phyloP scores from a whole-genome alignment of 176 grass and related monocot genomes.

The Avena atlantica region DNA sequence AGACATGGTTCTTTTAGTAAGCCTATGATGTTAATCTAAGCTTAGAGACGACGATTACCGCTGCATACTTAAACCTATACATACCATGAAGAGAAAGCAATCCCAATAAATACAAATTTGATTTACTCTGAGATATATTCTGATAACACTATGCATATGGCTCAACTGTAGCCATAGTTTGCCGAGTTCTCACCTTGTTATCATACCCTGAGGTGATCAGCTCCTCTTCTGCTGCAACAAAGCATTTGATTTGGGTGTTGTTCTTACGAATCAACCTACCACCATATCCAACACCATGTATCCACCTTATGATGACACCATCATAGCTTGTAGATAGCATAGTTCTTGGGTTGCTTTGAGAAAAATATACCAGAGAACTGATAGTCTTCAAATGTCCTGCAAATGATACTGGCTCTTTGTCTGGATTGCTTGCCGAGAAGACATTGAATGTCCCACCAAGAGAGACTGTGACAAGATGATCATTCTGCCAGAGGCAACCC shows the following conservation, averaged over 20 bases:
- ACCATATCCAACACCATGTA: constrained; percentile 79
- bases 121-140: constrained; percentile 22
- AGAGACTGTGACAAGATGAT: constrained; percentile 85
- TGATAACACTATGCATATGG: constrained; percentile 22
- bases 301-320: constrained; percentile 90
- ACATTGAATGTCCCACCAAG: constrained; percentile 92
- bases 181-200: constrained; percentile 86
- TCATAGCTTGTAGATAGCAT: constrained; percentile 93
- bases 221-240: constrained; percentile 75
- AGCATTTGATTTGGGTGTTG: constrained; percentile 94
- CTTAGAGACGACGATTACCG: constrained; percentile 6
- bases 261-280: constrained; percentile 86
- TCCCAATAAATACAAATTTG: constrained; percentile 13
- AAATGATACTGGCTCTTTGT: constrained; percentile 78
- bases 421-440: constrained; percentile 68
- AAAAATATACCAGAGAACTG: constrained; percentile 66
- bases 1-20: constrained; percentile 26
- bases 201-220: constrained; percentile 90
- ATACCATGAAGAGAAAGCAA: constrained; percentile 27
- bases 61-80: neutral
- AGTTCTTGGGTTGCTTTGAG: constrained; percentile 65
- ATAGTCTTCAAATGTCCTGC: constrained; percentile 91
- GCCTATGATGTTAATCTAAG: constrained; percentile 25
- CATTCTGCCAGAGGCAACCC: constrained; percentile 95
- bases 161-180: neutral